Evolutionary conservation across 108 stramenopile species (phyloP).

Genomic region (Aurantiochytrium sp.): DNA sequence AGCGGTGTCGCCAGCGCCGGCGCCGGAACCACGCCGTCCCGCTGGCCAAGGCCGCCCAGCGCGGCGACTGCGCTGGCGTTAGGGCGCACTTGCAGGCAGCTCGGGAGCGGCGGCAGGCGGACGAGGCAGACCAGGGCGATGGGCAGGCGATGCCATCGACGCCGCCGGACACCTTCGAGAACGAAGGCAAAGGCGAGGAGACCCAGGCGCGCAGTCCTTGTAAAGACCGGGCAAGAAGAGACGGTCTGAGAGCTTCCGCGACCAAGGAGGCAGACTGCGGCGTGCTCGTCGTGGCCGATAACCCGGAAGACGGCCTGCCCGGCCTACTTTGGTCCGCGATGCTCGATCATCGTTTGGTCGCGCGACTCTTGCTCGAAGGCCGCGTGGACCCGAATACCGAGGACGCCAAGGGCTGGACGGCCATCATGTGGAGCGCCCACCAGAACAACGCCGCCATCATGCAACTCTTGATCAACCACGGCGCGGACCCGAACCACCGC

Average conservation of each 20-base stretch:
- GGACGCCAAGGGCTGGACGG: constrained; percentile 5
- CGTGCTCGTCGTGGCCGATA: background rate
- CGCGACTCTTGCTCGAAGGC: background rate
- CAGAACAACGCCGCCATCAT: background rate
- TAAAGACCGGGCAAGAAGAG: too few species aligned
- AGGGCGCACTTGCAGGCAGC: background rate
- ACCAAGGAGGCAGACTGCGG: too few species aligned
- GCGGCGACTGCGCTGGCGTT: background rate
- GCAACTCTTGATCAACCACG: background rate
- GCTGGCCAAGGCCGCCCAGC: background rate
- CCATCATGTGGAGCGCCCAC: background rate
- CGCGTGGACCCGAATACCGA: background rate
- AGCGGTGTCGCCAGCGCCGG: background rate
- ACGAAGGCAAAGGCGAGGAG: background rate
- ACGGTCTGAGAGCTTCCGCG: too few species aligned
- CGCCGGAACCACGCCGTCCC: background rate
- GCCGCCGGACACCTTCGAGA: too few species aligned
- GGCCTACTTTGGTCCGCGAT: background rate
- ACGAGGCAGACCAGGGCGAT: too few species aligned
- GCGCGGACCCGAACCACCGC: background rate
- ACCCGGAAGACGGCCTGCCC: background rate
- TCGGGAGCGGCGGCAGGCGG: too few species aligned
- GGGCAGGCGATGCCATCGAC: too few species aligned
- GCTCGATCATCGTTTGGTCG: background rate
- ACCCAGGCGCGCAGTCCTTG: too few species aligned